A percentile compares a stretch with the other conserved stretches of the same genome.
Evolutionary conservation across 495 filamentous ascomycete species (phyloP).

Genomic region (Talaromyces thailandensis): DNA sequence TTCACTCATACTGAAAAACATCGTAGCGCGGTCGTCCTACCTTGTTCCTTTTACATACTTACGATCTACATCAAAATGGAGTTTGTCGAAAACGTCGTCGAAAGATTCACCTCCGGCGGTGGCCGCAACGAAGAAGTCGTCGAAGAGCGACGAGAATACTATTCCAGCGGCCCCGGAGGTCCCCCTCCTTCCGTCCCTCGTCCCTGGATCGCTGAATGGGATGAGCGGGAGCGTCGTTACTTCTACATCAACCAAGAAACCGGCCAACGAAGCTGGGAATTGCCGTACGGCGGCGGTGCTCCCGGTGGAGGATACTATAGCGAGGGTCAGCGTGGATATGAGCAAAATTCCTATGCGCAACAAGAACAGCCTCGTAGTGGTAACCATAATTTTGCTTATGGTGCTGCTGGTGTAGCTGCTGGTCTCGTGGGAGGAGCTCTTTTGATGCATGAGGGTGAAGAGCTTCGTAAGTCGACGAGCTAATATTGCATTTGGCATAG

Average conservation of each 20-base stretch:
- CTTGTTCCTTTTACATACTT: background rate
- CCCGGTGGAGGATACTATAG: conserved; percentile 12
- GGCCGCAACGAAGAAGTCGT: conserved; percentile 7
- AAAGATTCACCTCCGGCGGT: conserved; percentile 13
- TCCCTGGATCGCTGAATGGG: conserved; percentile 48
- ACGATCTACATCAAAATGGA: conserved; percentile 19
- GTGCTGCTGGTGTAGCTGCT: conserved; percentile 38
- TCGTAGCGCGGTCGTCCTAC: background rate
- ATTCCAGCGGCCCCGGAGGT: conserved; percentile 7
- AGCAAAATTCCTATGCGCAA: conserved; percentile 8
- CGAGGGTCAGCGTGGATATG: conserved; percentile 10
- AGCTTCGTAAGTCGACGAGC: conserved; percentile 28
- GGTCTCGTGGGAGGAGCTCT: conserved; percentile 45
- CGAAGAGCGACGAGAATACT: conserved; percentile 7
- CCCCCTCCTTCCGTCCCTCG: conserved; percentile 38
- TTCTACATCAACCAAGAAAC: conserved; percentile 48
- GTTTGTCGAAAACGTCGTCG: conserved; percentile 27
- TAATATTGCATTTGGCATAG: conserved; percentile 18
- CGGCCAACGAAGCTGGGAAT: conserved; percentile 44
- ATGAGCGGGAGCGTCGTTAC: conserved; percentile 41
- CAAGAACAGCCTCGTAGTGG: conserved; percentile 22
- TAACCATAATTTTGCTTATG: conserved; percentile 32
- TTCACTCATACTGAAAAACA: no score
- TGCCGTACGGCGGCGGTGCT: conserved; percentile 17
- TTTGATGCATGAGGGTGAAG: conserved; percentile 32